Conservation (phyloP, 129 eudicot genomes). For the Centella asiatica region DNA sequence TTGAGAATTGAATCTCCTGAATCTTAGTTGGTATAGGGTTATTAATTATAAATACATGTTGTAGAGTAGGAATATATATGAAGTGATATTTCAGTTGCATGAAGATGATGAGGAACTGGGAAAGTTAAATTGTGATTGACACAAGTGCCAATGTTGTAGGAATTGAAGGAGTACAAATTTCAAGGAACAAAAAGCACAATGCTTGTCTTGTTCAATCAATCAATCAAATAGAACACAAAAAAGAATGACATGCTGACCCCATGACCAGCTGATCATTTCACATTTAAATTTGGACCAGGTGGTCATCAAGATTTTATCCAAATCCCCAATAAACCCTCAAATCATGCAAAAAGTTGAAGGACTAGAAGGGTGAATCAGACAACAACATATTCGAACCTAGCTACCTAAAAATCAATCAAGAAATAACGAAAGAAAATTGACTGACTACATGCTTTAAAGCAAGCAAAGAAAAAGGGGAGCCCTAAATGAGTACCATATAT, state of each 20-base stretch:
- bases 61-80: no score
- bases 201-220: conserved; percentile 59
- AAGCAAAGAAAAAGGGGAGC: conserved; percentile 27
- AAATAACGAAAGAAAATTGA: background rate
- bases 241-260: conserved; percentile 37
- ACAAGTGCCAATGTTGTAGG: conserved; percentile 36
- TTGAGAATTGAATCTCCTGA: no score
- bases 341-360: conserved; percentile 15
- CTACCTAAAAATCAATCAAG: no score
- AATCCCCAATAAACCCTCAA: conserved; percentile 51
- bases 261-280: conserved; percentile 18
- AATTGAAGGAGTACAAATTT: conserved; percentile 37
- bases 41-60: no score
- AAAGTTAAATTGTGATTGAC: conserved; percentile 29
- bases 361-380: background rate
- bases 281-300: conserved; percentile 39
- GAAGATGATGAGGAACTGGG: conserved; percentile 11
- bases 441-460: conserved; percentile 2
- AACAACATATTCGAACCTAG: background rate
- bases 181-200: conserved; percentile 70
- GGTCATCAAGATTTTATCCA: conserved; percentile 20
- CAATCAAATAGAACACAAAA: conserved; percentile 7
- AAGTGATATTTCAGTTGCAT: no score
- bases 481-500: conserved; percentile 30
- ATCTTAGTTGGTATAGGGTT: no score